Evolutionary conservation across 1,284 basidiomycete genomes (phyloP), one percentile per base, ranked within the genome.

Genomic region (Rhodotorula sp.): DNA sequence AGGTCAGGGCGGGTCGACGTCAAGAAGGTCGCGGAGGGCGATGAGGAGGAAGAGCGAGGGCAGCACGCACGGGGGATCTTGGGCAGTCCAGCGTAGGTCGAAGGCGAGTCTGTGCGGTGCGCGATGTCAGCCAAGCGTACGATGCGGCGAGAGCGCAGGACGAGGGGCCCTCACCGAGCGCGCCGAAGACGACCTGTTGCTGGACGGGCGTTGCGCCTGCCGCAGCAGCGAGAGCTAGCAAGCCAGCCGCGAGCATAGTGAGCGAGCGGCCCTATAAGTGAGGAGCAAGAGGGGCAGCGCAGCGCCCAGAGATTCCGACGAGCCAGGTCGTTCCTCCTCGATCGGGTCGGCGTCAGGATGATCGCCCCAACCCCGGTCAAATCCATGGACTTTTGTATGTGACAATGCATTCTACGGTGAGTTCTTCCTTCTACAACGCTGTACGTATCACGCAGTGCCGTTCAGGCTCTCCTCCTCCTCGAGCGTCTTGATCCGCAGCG

Each of bases 401-500:
- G 21, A n/a, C n/a, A n/a, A n/a, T n/a, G n/a, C n/a, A n/a, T n/a
- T 44, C 44, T 10, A 44, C 44, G 44, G 19, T 44, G 44, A 4
- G 7, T 44, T 12, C 44, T n/a, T n/a, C n/a, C n/a, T n/a, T n/a
- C n/a, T n/a, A n/a, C n/a, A n/a, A 32, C 9, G 21, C 29, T 36
- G 56, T 27, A 57, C 0, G 32, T 22, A 17, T 39, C 15, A 39
- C 10, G 56, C 37, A 7, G 27, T 37, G 27, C 37, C 56, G 25
- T 44, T 21, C 34, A 48, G 29, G 2, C 46, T 65, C 13, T 76
- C 70, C 48, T 76, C 75, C 50, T 74, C 71, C 53, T 75, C 73
- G n/a, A 76, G 59, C 25, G 69, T 69, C 62, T 53, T 53, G 59
- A 76, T 67, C 19, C 71, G 50, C 9, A 76, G 37, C n/a, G 68